phyloP scores from a whole-genome alignment of 352 stramenopile species.

The Globisporangium nunn region DNA sequence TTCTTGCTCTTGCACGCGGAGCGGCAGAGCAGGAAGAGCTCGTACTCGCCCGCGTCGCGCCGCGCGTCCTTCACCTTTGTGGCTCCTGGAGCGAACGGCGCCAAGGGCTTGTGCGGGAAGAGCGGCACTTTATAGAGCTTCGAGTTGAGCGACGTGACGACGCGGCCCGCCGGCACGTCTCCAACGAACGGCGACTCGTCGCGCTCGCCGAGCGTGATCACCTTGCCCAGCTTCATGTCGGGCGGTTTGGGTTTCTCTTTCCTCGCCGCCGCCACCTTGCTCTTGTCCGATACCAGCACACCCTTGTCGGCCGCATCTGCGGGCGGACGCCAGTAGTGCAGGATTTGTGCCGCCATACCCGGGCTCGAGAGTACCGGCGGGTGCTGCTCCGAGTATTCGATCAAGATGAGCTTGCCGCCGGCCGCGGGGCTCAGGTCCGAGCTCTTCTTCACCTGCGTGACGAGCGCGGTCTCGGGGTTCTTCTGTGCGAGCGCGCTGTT shows the following conservation, averaged over 20 bases:
- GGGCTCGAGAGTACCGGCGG: constrained; percentile 74
- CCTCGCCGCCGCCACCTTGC: constrained; percentile 35
- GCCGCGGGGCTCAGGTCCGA: constrained; percentile 64
- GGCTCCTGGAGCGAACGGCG: neutral
- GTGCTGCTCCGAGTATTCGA: constrained; percentile 4
- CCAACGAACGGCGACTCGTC: constrained; percentile 80
- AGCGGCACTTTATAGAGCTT: constrained; percentile 82
- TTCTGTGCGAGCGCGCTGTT: constrained; percentile 19
- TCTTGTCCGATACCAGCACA: constrained; percentile 24
- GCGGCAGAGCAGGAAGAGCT: constrained; percentile 68
- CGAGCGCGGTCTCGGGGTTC: constrained; percentile 59
- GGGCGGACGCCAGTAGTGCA: constrained; percentile 79
- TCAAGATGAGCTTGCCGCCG: neutral
- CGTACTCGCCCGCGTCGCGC: constrained; percentile 22
- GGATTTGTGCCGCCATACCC: constrained; percentile 73
- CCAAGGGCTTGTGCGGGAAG: constrained; percentile 53
- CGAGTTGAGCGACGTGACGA: constrained; percentile 76
- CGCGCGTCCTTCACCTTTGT: neutral
- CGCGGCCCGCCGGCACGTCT: constrained; percentile 61
- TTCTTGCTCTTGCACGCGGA: constrained; percentile 74
- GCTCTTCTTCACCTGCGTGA: constrained; percentile 84
- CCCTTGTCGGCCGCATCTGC: constrained; percentile 9
- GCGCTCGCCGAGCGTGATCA: constrained; percentile 71
- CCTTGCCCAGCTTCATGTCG: constrained; percentile 72
- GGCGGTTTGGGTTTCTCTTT: constrained; percentile 59